phyloP scores from a whole-genome alignment of 176 grass and related monocot species.

The Dactylis glomerata region DNA sequence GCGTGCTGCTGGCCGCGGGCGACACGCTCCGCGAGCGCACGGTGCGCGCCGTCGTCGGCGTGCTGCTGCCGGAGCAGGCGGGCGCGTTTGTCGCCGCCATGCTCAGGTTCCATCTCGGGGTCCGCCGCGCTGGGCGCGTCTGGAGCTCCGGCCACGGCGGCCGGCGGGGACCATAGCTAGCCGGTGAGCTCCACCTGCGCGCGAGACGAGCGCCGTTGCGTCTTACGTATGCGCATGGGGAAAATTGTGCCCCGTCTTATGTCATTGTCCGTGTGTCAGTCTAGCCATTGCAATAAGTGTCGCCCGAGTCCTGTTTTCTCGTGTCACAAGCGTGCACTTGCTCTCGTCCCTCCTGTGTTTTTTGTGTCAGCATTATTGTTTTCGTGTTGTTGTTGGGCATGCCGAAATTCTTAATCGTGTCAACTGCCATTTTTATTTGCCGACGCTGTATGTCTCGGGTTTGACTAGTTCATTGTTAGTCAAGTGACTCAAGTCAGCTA shows the following conservation, averaged over 20 bases:
- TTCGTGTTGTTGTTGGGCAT: not conserved
- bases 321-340: not conserved
- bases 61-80: constrained; percentile 35
- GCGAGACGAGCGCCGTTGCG: not conserved
- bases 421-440: not conserved
- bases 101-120: constrained; percentile 44
- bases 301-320: not conserved
- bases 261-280: not conserved
- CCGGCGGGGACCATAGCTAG: not conserved
- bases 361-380: too few species aligned
- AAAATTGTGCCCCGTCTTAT: not conserved
- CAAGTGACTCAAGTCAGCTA: too few species aligned
- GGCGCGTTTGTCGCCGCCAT: constrained; percentile 40
- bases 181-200: not conserved
- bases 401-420: not conserved
- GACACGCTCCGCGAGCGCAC: constrained; percentile 54
- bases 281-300: constrained; percentile 13
- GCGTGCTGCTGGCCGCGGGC: constrained; percentile 45
- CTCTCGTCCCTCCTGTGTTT: not conserved
- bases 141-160: constrained; percentile 17
- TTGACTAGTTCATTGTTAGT: too few species aligned
- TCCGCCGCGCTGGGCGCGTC: constrained; percentile 37
- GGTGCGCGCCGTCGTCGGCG: constrained; percentile 33
- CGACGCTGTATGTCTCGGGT: not conserved
- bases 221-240: not conserved